Evolutionary conservation across 192 early-diverging fungal species (phyloP).

Genomic region (Rhizophagus prolifer): DNA sequence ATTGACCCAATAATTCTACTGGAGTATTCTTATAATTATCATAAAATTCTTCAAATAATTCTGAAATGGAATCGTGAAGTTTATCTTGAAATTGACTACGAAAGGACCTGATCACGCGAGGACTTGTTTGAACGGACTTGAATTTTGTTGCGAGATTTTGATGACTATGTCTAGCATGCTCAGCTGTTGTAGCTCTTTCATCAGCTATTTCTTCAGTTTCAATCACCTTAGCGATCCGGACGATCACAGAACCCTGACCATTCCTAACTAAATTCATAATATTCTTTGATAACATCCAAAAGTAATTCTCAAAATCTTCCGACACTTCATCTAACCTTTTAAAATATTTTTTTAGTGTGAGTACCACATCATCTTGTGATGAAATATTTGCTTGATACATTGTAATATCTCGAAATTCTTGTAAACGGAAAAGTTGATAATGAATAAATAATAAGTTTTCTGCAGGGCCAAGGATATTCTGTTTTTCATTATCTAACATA

Average conservation of each 20-base stretch:
- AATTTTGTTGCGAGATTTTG: slow-evolving; percentile 50
- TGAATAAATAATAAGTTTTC: slow-evolving; percentile 85
- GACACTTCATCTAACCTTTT: slow-evolving; percentile 75
- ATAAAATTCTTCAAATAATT: slow-evolving; percentile 67
- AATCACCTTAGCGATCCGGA: slow-evolving; percentile 91
- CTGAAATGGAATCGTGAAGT: slow-evolving; percentile 66
- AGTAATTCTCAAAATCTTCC: slow-evolving; percentile 79
- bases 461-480: slow-evolving; percentile 65
- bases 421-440: slow-evolving; percentile 82
- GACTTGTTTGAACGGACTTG: slow-evolving; percentile 42
- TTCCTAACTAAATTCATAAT: slow-evolving; percentile 78
- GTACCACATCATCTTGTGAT: slow-evolving; percentile 72
- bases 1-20: slow-evolving; percentile 57
- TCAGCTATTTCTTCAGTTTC: slow-evolving; percentile 92
- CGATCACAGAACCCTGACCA: slow-evolving; percentile 69
- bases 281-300: slow-evolving; percentile 82
- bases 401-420: slow-evolving; percentile 86
- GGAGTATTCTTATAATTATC: slow-evolving; percentile 60
- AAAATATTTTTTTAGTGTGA: slow-evolving; percentile 88
- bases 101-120: slow-evolving; percentile 65
- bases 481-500: slow-evolving; percentile 68
- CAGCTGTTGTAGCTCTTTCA: slow-evolving; percentile 59
- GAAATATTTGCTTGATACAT: slow-evolving; percentile 68
- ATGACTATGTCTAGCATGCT: slow-evolving; percentile 46
- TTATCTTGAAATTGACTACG: slow-evolving; percentile 80